Percentiles rank a stretch among this genome's conserved stretches.
Evolutionary conservation across 2,329 filamentous ascomycete genomes (phyloP).

Genomic region (Paecilomyces dactylethromorphus): DNA sequence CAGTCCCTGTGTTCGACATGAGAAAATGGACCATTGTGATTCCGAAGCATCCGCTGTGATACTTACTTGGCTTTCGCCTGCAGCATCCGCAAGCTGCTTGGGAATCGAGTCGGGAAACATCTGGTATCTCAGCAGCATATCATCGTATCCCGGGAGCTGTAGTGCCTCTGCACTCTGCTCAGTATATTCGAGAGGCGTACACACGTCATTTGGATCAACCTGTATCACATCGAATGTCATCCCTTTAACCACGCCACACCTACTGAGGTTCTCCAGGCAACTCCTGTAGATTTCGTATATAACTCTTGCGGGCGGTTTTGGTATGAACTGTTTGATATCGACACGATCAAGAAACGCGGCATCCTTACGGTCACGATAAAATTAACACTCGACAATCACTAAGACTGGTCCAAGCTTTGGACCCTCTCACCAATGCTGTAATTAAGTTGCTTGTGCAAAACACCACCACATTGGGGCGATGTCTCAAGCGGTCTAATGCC

Average conservation of each 20-base stretch:
- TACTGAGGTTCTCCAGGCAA: constrained; percentile 41
- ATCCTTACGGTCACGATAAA: constrained; percentile 20
- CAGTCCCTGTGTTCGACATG: constrained; percentile 18
- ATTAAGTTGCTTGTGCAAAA: constrained; percentile 47
- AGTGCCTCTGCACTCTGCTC: constrained; percentile 13
- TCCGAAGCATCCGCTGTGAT: background rate
- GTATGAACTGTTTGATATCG: constrained; percentile 41
- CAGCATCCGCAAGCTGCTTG: constrained; percentile 21
- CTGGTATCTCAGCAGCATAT: constrained; percentile 23
- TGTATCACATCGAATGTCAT: constrained; percentile 19
- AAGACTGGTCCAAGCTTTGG: background rate
- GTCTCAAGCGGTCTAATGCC: constrained; percentile 39
- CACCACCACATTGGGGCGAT: constrained; percentile 40
- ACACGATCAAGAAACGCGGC: constrained; percentile 44
- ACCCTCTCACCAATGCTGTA: constrained; percentile 30
- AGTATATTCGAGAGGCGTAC: constrained; percentile 22
- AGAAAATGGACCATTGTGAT: constrained; percentile 2
- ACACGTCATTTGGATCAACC: constrained; percentile 14
- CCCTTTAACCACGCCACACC: constrained; percentile 27
- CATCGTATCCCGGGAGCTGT: constrained; percentile 18
- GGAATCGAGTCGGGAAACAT: constrained; percentile 20
- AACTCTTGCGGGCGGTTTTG: constrained; percentile 30
- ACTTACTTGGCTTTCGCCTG: constrained; percentile 21
- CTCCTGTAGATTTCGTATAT: constrained; percentile 44
- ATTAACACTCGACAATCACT: background rate